Conservation (phyloP, 1,284 basidiomycete species). For the Ganoderma sinense region DNA sequence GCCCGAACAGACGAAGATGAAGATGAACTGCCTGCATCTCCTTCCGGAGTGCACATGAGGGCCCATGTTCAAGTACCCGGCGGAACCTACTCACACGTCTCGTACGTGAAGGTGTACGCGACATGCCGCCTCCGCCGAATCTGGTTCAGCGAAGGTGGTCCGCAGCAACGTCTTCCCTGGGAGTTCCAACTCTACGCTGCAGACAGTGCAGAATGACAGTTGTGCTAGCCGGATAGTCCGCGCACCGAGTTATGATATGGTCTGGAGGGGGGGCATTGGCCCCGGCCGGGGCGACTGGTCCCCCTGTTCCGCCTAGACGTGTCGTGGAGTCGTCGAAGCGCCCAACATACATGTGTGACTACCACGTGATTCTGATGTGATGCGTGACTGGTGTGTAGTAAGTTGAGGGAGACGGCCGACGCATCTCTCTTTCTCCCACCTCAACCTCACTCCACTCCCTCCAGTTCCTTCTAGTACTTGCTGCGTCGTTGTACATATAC, state of each 20-base stretch:
- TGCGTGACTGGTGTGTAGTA: neutral
- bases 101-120: constrained; percentile 81
- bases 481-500: neutral
- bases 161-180: constrained; percentile 66
- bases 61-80: constrained; percentile 52
- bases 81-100: constrained; percentile 68
- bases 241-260: neutral
- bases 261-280: neutral
- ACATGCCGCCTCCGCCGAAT: constrained; percentile 82
- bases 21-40: constrained; percentile 26
- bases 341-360: neutral
- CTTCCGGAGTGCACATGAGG: neutral
- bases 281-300: neutral
- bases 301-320: too few relatives aligned
- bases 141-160: constrained; percentile 74
- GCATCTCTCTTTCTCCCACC: neutral
- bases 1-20: constrained; percentile 34
- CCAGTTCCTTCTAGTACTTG: neutral
- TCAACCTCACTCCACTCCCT: neutral
- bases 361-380: neutral
- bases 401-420: neutral
- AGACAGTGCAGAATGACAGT: neutral
- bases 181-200: constrained; percentile 68
- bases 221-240: too few relatives aligned
- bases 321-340: too few relatives aligned